Conservation (phyloP, 2,329 filamentous ascomycete genomes). For the Botrytis deweyae region DNA sequence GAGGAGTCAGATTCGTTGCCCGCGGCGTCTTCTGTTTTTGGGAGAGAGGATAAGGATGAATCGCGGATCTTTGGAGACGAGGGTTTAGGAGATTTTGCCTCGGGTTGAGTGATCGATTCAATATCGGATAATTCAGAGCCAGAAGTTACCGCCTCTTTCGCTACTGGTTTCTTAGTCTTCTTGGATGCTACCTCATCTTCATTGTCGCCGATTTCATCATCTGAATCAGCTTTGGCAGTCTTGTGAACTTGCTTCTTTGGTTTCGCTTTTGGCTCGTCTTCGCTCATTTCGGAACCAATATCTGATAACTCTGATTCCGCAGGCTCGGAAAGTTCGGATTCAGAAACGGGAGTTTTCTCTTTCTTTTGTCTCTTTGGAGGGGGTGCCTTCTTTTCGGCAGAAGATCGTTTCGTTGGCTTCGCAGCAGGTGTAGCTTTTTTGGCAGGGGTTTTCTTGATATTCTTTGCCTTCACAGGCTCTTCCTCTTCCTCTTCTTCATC, state of each 20-base stretch:
- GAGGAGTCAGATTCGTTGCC: conserved; percentile 49
- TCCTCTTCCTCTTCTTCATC: conserved; percentile 40
- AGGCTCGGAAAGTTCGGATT: conserved; percentile 15
- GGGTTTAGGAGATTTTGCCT: conserved; percentile 15
- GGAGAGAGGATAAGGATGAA: conserved; percentile 12
- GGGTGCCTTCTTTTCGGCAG: conserved; percentile 44
- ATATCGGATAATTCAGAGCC: conserved; percentile 4
- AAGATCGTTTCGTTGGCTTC: conserved; percentile 40
- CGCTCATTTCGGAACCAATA: conserved; percentile 27
- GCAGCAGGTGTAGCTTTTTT: conserved; percentile 41
- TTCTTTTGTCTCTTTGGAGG: conserved; percentile 39
- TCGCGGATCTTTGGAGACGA: conserved; percentile 25
- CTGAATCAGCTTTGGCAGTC: not conserved
- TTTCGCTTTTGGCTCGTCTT: conserved; percentile 22
- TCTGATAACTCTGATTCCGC: conserved; percentile 18
- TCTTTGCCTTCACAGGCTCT: conserved; percentile 46
- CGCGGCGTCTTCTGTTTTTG: conserved; percentile 33
- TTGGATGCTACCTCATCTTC: conserved; percentile 10
- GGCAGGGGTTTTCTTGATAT: conserved; percentile 2
- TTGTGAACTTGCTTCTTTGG: conserved; percentile 12
- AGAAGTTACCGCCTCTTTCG: not conserved
- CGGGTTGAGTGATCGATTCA: conserved; percentile 8
- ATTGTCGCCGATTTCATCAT: conserved; percentile 10
- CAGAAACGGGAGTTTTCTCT: conserved; percentile 27
- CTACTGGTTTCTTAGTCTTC: not conserved